phyloP scores from a whole-genome alignment of 1,284 basidiomycete genomes.

The Veloporphyrellus conicus region DNA sequence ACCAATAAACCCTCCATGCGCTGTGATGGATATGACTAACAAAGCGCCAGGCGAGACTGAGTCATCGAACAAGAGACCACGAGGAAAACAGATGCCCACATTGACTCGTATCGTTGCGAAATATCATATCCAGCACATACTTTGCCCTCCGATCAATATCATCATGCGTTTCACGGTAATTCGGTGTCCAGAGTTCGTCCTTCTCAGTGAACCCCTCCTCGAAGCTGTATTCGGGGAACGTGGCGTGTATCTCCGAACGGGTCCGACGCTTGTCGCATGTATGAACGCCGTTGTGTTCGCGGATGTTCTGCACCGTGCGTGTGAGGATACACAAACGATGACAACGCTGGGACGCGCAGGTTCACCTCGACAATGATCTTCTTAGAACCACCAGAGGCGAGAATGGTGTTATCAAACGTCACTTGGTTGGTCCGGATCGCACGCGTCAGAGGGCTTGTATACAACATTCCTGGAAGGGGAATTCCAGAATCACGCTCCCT shows the following conservation, averaged over 20 bases:
- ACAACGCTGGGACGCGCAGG: no score
- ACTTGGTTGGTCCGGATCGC: constrained; percentile 66
- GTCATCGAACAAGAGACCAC: not conserved
- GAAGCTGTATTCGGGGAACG: constrained; percentile 62
- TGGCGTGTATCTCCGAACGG: constrained; percentile 47
- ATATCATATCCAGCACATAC: constrained; percentile 60
- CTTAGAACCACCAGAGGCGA: constrained; percentile 19
- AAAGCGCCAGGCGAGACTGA: not conserved
- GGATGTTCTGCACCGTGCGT: constrained; percentile 46
- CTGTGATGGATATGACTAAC: constrained; percentile 59
- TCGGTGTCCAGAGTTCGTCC: constrained; percentile 65
- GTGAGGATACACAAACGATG: not conserved
- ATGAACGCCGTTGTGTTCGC: constrained; percentile 68
- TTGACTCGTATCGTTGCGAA: constrained; percentile 44
- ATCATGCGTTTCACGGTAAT: constrained; percentile 59
- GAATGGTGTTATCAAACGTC: constrained; percentile 51
- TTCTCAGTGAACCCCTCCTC: constrained; percentile 69
- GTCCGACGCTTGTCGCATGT: constrained; percentile 69
- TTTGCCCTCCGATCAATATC: constrained; percentile 55
- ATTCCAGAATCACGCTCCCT: constrained; percentile 50
- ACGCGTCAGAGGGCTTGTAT: constrained; percentile 70
- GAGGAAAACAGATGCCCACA: constrained; percentile 36
- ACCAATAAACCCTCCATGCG: constrained; percentile 59
- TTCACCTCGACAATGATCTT: constrained; percentile 53
- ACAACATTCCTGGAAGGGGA: constrained; percentile 59